Base-by-base conservation (phyloP, 305 asterid genomes). In the Solanum hybrid region DNA sequence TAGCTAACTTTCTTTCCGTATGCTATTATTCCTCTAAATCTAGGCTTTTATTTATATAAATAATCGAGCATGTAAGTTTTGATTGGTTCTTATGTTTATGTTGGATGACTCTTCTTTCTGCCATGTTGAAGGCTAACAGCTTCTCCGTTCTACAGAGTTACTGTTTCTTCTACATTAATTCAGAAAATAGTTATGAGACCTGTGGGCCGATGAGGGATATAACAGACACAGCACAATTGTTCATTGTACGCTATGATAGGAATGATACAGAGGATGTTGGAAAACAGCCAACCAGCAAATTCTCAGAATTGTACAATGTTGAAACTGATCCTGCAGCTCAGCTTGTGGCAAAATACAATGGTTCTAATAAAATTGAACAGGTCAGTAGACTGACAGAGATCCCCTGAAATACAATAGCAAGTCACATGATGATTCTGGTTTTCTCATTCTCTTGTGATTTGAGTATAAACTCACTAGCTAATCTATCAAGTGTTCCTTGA, bases 331-430 rank as follows among this genome's bases (percentile, higher is more conserved):
- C 99, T 5, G 98, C 96, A 34, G 95, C 98, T 88, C 94, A 96
- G 66, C 98, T 97, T 85, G 99, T 97, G 71, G 99, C 99, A n/a
- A 95, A 94, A 91, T 97, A 95, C 95, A 96, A 94, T 38, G 99
- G 99, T 91, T 93, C 98, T 46, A 91, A 81, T 77, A 97, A 95
- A 91, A 90, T 92, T 79, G 90, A 96, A 56, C 97, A 97, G 98
- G 99, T 96, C 89, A 80, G 93, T 40, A 82, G 35, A 80, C 46
- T 86, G 86, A 51, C 56, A 40, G 69, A 40, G 69, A 40, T 17
- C 46, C 85, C 69, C 81, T 24, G 72, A 37, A 72, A 82, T 90
- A 27, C 29, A 22, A 20, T 56, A 85, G 76, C 87, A 46, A 46
- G 73, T 84, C 40, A 84, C 40, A 29, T 84, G 87, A 84, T 85